phyloP scores from a whole-genome alignment of 2,329 filamentous ascomycete genomes.

The Fusarium concolor region DNA sequence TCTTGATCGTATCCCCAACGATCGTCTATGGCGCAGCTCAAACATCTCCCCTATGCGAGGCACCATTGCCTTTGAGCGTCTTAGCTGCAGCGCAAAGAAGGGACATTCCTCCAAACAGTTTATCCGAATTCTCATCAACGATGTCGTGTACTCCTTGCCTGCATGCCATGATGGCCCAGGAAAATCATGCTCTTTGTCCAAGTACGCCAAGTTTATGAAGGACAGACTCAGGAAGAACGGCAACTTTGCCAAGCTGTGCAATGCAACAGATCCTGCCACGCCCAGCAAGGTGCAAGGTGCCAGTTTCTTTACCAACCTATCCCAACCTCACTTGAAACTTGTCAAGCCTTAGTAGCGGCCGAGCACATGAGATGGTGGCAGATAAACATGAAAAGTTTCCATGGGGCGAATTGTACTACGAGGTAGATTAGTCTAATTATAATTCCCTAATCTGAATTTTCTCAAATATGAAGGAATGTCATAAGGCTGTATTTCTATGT shows the following conservation, averaged over 20 bases:
- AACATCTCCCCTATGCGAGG: conserved; percentile 72
- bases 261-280: conserved; percentile 55
- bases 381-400: too few relatives aligned
- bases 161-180: conserved; percentile 67
- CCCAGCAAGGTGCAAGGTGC: conserved; percentile 59
- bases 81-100: conserved; percentile 59
- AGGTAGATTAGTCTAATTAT: too few relatives aligned
- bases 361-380: fast-evolving
- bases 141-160: conserved; percentile 69
- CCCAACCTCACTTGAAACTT: conserved; percentile 51
- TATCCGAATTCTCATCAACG: conserved; percentile 70
- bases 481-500: too few relatives aligned
- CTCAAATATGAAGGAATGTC: too few relatives aligned
- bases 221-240: conserved; percentile 55
- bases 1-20: conserved; percentile 57
- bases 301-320: conserved; percentile 62
- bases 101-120: conserved; percentile 55
- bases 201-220: conserved; percentile 55
- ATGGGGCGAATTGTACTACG: too few relatives aligned
- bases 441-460: too few relatives aligned
- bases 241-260: conserved; percentile 62
- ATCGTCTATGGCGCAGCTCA: conserved; percentile 65
- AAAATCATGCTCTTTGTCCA: conserved; percentile 60
- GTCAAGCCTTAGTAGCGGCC: not conserved
- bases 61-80: conserved; percentile 72